Percentiles rank a stretch among this genome's conserved stretches.
phyloP scores from a whole-genome alignment of 2,329 filamentous ascomycete species.

The Xylariaceae sp. region DNA sequence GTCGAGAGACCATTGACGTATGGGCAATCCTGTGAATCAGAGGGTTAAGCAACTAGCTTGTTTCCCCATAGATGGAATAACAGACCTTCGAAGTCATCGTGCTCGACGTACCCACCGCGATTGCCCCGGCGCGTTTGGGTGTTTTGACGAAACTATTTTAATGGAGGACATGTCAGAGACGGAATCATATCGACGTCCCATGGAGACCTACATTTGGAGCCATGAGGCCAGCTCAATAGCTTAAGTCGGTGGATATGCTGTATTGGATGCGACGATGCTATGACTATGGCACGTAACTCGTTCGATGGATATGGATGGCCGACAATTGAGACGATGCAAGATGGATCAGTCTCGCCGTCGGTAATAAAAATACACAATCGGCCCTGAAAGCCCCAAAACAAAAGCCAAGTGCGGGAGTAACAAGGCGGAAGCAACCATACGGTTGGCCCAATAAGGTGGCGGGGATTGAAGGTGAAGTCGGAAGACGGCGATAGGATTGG shows the following conservation, averaged over 20 bases:
- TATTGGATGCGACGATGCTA: constrained; percentile 7
- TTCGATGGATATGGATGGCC: neutral
- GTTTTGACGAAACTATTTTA: constrained; percentile 28
- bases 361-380: neutral
- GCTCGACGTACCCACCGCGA: constrained; percentile 52
- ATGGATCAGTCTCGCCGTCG: neutral
- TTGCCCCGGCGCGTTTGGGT: constrained; percentile 52
- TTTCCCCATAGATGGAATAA: neutral
- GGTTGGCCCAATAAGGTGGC: neutral
- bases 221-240: constrained; percentile 14
- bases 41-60: neutral
- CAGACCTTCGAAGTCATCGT: constrained; percentile 57
- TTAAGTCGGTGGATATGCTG: neutral
- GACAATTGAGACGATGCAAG: too few relatives aligned
- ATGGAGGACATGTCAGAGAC: constrained; percentile 4
- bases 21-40: constrained; percentile 61
- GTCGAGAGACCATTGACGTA: constrained; percentile 82
- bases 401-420: neutral
- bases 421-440: neutral
- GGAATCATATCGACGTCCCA: neutral
- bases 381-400: neutral
- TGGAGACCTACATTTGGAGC: constrained; percentile 25
- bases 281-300: constrained; percentile 1
- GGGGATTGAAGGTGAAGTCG: neutral
- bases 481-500: neutral